These are phyloP conservation scores for Exophiala oligosperma DNA, from an alignment of 2,329 filamentous ascomycete species.

Conservation along the genomic window DNA sequence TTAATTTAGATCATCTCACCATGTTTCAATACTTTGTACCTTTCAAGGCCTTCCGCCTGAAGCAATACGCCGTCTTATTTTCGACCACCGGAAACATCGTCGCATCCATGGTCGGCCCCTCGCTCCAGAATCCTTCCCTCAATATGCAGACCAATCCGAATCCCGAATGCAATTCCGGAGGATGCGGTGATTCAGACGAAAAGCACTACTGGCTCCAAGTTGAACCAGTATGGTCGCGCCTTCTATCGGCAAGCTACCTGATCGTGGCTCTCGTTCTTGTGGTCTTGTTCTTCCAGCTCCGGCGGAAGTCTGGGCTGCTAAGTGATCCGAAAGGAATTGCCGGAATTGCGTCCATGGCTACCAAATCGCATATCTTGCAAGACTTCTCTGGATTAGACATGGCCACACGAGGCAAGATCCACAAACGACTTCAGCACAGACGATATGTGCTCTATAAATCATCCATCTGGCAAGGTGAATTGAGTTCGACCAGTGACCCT, in stretches of 20 bases:
- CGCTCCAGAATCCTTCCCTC: constrained; percentile 49
- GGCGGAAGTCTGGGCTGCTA: constrained; percentile 48
- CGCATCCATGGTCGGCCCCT: constrained; percentile 46
- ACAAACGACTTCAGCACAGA: constrained; percentile 46
- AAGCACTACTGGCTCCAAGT: constrained; percentile 42
- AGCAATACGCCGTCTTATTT: constrained; percentile 50
- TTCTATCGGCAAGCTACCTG: constrained; percentile 42
- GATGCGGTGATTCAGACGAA: constrained; percentile 9
- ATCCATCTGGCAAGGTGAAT: constrained; percentile 53
- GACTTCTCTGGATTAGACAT: constrained; percentile 50
- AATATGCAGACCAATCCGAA: constrained; percentile 38
- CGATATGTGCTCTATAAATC: constrained; percentile 53
- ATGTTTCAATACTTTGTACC: constrained; percentile 49
- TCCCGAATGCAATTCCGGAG: constrained; percentile 30
- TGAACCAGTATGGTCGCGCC: constrained; percentile 46
- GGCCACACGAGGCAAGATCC: constrained; percentile 44
- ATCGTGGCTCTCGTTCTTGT: constrained; percentile 44
- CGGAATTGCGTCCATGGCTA: constrained; percentile 53
- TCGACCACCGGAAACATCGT: constrained; percentile 47
- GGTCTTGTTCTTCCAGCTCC: constrained; percentile 46
- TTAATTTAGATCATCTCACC: constrained; percentile 52
- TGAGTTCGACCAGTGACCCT: constrained; percentile 37
- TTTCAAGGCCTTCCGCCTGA: constrained; percentile 45
- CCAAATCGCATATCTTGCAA: constrained; percentile 49
- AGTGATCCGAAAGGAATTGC: constrained; percentile 52